Percentiles rank a stretch among this genome's conserved stretches.
phyloP scores from a whole-genome alignment of 1,139 yeast species.

The Pichia sp. region DNA sequence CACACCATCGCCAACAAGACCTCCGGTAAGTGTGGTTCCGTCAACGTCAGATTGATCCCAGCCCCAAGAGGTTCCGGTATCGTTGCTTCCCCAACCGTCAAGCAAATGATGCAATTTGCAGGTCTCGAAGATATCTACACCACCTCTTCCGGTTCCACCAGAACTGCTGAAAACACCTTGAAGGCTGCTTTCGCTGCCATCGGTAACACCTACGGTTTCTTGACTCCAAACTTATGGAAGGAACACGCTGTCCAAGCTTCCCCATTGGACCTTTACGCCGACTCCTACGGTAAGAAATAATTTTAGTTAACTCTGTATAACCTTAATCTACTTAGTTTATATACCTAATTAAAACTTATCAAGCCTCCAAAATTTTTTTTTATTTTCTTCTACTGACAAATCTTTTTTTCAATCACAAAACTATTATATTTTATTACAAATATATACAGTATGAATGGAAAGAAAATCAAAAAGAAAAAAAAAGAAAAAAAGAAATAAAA shows the following conservation, averaged over 20 bases:
- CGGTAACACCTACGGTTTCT: slow-evolving; percentile 99
- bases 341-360: neutral
- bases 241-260: slow-evolving; percentile 79
- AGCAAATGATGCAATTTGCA: slow-evolving; percentile 97
- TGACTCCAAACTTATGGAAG: slow-evolving; percentile 99
- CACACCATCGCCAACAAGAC: slow-evolving; percentile 98
- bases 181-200: slow-evolving; percentile 99
- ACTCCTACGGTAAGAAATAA: slow-evolving; percentile 65
- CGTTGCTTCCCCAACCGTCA: slow-evolving; percentile 99
- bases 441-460: slow-evolving; percentile 1
- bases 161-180: slow-evolving; percentile 99
- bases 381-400: too few relatives aligned
- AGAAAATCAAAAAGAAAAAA: slow-evolving; percentile 5
- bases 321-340: neutral
- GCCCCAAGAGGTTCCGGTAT: slow-evolving; percentile 99
- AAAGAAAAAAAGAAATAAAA: neutral
- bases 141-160: slow-evolving; percentile 97
- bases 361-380: too few relatives aligned
- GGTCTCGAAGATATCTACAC: slow-evolving; percentile 99
- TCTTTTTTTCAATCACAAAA: neutral
- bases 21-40: slow-evolving; percentile 99
- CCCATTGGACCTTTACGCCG: slow-evolving; percentile 92
- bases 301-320: neutral
- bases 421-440: neutral
- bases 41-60: slow-evolving; percentile 96